Percentiles rank a stretch among this genome's conserved stretches.
These are phyloP conservation scores for Mollisiaceae sp. DNA, from an alignment of 2,329 filamentous ascomycete genomes.

Conservation along the genomic window DNA sequence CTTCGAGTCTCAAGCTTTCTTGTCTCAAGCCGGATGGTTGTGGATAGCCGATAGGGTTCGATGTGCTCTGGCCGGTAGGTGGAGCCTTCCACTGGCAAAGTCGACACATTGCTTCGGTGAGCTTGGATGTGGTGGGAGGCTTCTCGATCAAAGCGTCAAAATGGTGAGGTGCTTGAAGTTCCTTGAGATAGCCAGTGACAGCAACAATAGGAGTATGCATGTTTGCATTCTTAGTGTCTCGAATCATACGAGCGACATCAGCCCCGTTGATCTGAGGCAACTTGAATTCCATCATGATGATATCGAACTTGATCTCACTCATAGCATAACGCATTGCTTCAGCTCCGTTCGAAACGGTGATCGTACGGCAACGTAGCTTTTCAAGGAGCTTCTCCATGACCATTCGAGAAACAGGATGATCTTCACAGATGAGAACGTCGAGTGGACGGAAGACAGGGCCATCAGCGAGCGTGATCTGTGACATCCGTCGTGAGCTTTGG, in stretches of 20 bases:
- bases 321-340: constrained; percentile 93
- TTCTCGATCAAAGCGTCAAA: constrained; percentile 97
- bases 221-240: constrained; percentile 95
- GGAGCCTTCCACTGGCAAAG: constrained; percentile 94
- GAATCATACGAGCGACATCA: constrained; percentile 96
- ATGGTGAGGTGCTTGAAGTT: constrained; percentile 91
- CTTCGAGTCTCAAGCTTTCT: constrained; percentile 67
- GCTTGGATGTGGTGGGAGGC: constrained; percentile 88
- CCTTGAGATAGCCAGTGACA: constrained; percentile 97
- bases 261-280: constrained; percentile 93
- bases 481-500: constrained; percentile 94
- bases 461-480: constrained; percentile 84
- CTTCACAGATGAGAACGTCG: constrained; percentile 95
- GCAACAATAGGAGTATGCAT: constrained; percentile 94
- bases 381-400: constrained; percentile 99
- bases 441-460: constrained; percentile 87
- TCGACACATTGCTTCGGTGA: constrained; percentile 84
- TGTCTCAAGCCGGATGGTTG: constrained; percentile 70
- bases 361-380: constrained; percentile 92
- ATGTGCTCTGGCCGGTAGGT: constrained; percentile 51
- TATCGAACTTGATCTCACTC: constrained; percentile 97
- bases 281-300: constrained; percentile 98
- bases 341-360: constrained; percentile 86
- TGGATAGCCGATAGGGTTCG: constrained; percentile 57
- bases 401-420: constrained; percentile 93